Evolutionary conservation across 331 rosid genomes (phyloP), one percentile per base, ranked within the genome.

Genomic region (Pyracantha coccinea): DNA sequence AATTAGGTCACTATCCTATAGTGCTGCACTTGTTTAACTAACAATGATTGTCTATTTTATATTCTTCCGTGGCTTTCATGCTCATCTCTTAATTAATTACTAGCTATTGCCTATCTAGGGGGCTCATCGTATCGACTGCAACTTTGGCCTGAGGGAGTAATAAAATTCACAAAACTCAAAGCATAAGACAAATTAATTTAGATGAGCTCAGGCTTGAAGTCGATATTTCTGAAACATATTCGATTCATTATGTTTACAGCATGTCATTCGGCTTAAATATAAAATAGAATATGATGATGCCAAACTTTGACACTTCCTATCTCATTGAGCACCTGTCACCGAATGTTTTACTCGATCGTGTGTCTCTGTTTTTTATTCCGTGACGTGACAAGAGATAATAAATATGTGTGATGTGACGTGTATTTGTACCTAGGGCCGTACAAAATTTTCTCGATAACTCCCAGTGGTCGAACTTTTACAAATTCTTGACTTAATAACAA

Each of bases 131-230:
- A 60, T 13, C 47, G 60, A 73, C 60, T 60, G 45, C 60, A 41
- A 17, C 44, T n/a, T 25, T 44, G 45, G 69, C 58, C n/a, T 60
- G 59, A 10, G 44, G 69, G 69, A 60, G 20, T 41, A 41, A 41
- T 73, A 57, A 19, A 25, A 2, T 41, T 19, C 45, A 60, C 20
- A 73, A 60, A 73, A 60, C 69, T 73, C 35, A 60, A 60, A 17
- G 29, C 77, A 17, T 60, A 60, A 41, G 77, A 73, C 69, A 25
- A 73, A 47, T 47, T 47, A 47, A 73, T 41, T 41, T 41, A 41
- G 20, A 41, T 17, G 15, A 47, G 33, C 55, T 32, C 27, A 33
- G 6, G 13, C 25, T 44, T 33, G 69, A 33, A 32, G 50, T 65
- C 19, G 69, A 35, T 59, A 58, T 38, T 24, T 72, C 66, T 55